Evolutionary conservation across 139 green algal genomes (phyloP).

Genomic region (Chlorella sorokiniana): DNA sequence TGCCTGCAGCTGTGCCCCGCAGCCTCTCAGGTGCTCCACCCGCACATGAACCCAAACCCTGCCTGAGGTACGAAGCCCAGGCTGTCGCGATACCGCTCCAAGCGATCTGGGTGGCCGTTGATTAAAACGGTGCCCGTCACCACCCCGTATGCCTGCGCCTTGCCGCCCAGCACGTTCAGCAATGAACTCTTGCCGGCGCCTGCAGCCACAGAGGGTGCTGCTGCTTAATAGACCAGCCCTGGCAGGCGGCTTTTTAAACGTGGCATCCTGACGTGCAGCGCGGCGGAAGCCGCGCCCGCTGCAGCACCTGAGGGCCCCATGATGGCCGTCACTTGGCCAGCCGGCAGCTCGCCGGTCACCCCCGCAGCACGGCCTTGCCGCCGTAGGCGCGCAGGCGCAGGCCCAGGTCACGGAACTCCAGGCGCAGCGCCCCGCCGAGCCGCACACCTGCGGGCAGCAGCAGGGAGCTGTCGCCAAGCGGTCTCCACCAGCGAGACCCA

Average conservation of each 20-base stretch:
- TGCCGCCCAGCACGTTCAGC: slow-evolving; percentile 58
- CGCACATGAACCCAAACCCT: neutral
- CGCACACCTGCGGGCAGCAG: neutral
- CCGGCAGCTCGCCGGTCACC: slow-evolving; percentile 41
- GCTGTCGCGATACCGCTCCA: slow-evolving; percentile 45
- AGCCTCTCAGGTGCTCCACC: too few species aligned
- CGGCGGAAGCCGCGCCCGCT: neutral
- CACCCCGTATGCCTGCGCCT: slow-evolving; percentile 46
- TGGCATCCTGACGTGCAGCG: too few species aligned
- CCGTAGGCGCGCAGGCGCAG: slow-evolving; percentile 47
- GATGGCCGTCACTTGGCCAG: slow-evolving; percentile 50
- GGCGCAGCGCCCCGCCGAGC: slow-evolving; percentile 20
- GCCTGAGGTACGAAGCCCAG: slow-evolving; percentile 81
- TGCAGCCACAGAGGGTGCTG: neutral
- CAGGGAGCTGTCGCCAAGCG: too few species aligned
- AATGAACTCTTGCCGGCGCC: slow-evolving; percentile 63
- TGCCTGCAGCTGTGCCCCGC: neutral
- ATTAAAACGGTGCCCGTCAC: slow-evolving; percentile 61
- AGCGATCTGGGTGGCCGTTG: slow-evolving; percentile 45
- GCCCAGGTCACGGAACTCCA: slow-evolving; percentile 54
- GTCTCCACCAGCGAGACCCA: too few species aligned
- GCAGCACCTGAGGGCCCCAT: slow-evolving; percentile 59
- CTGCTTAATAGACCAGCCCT: neutral
- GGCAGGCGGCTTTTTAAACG: neutral
- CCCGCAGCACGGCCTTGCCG: slow-evolving; percentile 52